phyloP scores from a whole-genome alignment of 306 rosid species.

The Cucurbita ficifolia region DNA sequence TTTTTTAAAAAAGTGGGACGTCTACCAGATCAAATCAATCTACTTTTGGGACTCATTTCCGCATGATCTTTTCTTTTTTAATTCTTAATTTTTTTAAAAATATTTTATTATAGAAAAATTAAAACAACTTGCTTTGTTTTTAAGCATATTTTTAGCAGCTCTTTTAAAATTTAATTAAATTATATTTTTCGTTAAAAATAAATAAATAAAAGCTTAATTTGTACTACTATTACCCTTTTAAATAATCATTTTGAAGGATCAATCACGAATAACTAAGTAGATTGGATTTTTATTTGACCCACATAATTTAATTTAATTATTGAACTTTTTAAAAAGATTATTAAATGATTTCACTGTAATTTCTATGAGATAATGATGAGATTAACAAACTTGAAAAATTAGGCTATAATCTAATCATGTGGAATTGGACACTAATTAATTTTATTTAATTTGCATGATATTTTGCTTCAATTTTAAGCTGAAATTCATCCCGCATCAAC shows the following conservation, averaged over 20 bases:
- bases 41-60: not conserved
- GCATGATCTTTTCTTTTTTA: not conserved
- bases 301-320: too few species aligned
- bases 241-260: too few species aligned
- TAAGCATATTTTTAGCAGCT: not conserved
- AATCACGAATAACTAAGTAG: too few species aligned
- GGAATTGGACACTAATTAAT: not conserved
- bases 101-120: too few species aligned
- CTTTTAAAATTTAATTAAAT: not conserved
- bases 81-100: not conserved
- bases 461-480: not conserved
- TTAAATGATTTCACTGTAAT: not conserved
- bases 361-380: too few species aligned
- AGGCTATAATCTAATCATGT: not conserved
- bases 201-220: not conserved
- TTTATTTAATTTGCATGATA: not conserved
- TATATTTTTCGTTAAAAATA: too few species aligned
- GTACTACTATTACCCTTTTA: too few species aligned
- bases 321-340: too few species aligned
- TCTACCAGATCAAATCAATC: too few species aligned
- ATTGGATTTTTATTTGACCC: not conserved
- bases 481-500: not conserved
- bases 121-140: not conserved
- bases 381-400: too few species aligned
- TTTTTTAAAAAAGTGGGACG: not conserved